Base-by-base conservation (phyloP, 352 stramenopile genomes). In the Phytophthora quininea region DNA sequence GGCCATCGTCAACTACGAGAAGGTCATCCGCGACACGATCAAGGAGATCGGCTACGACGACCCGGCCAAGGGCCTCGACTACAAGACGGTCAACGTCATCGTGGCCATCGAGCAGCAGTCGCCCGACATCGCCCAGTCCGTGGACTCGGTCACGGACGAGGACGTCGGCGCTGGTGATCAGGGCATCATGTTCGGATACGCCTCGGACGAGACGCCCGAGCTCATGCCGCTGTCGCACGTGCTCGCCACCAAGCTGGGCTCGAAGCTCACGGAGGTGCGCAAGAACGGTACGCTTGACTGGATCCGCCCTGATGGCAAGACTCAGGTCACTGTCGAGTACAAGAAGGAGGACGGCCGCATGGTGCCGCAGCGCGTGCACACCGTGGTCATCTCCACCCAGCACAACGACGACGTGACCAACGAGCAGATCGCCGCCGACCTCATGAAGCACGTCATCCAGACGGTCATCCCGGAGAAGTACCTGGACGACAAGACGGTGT, bases 1-100 rank as follows among this genome's bases (percentile, higher is more conserved):
- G 71, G 97, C 97, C 55, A 98, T 97, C 46, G 97, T 99, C 47
- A 99, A 99, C 84, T 99, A 99, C 88, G 98, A 99, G 82, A 97
- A 99, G 82, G 90, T 98, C 47, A 98, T 99, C 68, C 97, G 98
- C 57, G 97, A 99, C 73, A 98, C 97, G 8, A 97, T 99, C 79
- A 99, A 99, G 81, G 93, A 99, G 74, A 99, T 99, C 59, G 98
- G 98, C 50, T 99, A 99, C 85, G 98, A 99, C 76, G 96, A 99
- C 79, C 93, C 95, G 3, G 97, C 96, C 75, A 99, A 99, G 90
- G 98, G 98, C 58, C 89, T 99, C 29, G 97, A 99, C 90, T 99
- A 99, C 91, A 98, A 99, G 77, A 99, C 96, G 19, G 98, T 97
- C 69, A 99, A 99, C 81, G 98, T 99, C 15, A 98, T 99, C 62